Evolutionary conservation across 306 rosid genomes (phyloP).

Genomic region (Quillaja saponaria): DNA sequence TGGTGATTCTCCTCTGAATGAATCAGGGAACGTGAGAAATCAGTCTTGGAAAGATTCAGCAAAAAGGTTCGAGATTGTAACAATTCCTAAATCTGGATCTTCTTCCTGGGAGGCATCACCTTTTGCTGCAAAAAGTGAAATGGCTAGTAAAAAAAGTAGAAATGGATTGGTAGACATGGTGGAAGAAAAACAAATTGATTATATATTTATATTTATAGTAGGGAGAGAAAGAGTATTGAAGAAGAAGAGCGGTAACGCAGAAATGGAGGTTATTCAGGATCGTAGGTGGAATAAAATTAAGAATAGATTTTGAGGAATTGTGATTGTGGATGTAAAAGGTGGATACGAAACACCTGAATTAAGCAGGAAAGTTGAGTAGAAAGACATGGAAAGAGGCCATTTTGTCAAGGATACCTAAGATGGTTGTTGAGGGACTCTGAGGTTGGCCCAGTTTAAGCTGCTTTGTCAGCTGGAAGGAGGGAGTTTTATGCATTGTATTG

Average conservation of each 20-base stretch:
- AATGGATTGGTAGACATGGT: slow-evolving; percentile 29
- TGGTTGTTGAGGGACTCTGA: slow-evolving; percentile 92
- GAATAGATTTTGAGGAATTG: slow-evolving; percentile 53
- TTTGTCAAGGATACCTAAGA: slow-evolving; percentile 71
- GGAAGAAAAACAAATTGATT: slow-evolving; percentile 37
- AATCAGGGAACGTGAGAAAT: slow-evolving; percentile 35
- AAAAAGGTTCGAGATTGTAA: slow-evolving; percentile 45
- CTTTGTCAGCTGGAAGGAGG: slow-evolving; percentile 86
- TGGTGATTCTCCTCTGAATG: slow-evolving; percentile 39
- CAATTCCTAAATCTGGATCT: slow-evolving; percentile 27
- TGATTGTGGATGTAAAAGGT: slow-evolving; percentile 42
- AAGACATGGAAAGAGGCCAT: slow-evolving; percentile 89
- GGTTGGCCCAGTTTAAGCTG: slow-evolving; percentile 95
- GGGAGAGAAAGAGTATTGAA: slow-evolving; percentile 33
- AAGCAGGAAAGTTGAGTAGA: slow-evolving; percentile 70
- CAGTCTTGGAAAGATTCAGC: slow-evolving; percentile 57
- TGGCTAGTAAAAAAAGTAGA: slow-evolving; percentile 32
- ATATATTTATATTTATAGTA: too few species aligned
- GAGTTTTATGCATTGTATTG: slow-evolving; percentile 77
- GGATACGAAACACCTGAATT: slow-evolving; percentile 60
- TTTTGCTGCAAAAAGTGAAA: slow-evolving; percentile 30
- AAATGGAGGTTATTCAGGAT: slow-evolving; percentile 49
- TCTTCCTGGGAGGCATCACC: slow-evolving; percentile 36
- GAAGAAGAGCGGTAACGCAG: slow-evolving; percentile 53
- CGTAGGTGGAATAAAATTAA: slow-evolving; percentile 87